Base-by-base conservation (phyloP, 73 alveolate species). In the Strombidium stylifer region DNA sequence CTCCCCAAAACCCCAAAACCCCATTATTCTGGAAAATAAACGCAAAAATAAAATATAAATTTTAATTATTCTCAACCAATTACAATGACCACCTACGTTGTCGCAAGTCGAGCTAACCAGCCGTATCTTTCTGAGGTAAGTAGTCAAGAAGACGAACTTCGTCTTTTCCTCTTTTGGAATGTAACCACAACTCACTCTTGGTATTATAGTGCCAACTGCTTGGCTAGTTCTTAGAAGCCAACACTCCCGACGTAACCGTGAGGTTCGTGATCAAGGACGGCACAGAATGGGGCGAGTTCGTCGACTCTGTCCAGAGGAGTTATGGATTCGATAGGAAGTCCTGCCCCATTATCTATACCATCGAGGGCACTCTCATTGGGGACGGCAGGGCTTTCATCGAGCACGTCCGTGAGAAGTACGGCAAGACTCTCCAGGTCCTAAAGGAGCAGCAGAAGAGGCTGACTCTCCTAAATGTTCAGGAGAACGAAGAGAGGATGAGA, bases 291-390 rank as follows among this genome's bases (percentile, higher is more conserved):
- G 34, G 60, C 39, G 84, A 69, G 24, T 79, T 79, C 61, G 23
- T 79, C 26, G 80, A 48, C 49, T 34, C 77, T 1, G 84, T 70
- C 51, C 52, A 47, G 51, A 16, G 77, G 27, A 47, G 81, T 0
- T 82, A 82, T 50, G 93, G 93, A 34, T 82, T 82, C 51, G 57
- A 30, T 6, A 66, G 27, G 34, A 34, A 75, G 35, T 73, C 85
- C 10, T 73, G 87, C 54, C 93, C 93, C 12, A 26, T 82, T 3
- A 73, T 82, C 10, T 82, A 56, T 70, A 82, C 93, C 0, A 47
- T 64, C 11, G 93, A 82, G 30, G 93, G 93, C 10, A 39, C 76
- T 4, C 71, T 82, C 12, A 82, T 82, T 14, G 93, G 93, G 1
- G 93, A 82, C 51, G 86, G 66, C 11, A 25, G 41, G 30, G 64